These are phyloP conservation scores for Torulaspora gathmanii DNA, from an alignment of 805 yeast genomes.

Conservation along the genomic window DNA sequence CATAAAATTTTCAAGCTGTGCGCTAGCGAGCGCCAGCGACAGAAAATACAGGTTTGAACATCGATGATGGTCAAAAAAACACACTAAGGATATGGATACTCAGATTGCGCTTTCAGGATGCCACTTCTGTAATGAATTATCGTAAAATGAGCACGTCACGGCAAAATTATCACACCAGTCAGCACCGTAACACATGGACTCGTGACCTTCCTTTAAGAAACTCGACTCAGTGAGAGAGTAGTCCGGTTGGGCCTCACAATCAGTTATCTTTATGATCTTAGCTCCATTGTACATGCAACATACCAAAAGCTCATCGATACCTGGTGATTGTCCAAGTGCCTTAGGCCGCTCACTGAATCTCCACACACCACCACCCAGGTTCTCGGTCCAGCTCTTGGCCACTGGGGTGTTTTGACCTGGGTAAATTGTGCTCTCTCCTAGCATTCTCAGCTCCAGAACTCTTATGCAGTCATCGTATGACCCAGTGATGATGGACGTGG, in stretches of 20 bases:
- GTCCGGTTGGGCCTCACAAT: conserved; percentile 28
- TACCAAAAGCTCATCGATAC: conserved; percentile 51
- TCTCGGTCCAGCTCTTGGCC: conserved; percentile 38
- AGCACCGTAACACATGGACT: conserved; percentile 94
- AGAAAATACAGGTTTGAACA: background rate
- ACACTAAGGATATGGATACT: background rate
- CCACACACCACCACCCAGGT: conserved; percentile 96
- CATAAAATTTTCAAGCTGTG: conserved; percentile 9
- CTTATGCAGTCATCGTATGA: conserved; percentile 83
- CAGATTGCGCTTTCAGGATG: conserved; percentile 1
- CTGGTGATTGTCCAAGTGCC: conserved; percentile 5
- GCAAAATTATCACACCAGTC: conserved; percentile 66
- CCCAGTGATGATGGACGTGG: conserved; percentile 57
- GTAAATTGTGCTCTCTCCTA: conserved; percentile 38
- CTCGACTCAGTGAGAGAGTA: conserved; percentile 28
- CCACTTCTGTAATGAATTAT: conserved; percentile 79
- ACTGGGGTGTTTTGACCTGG: conserved; percentile 51
- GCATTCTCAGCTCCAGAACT: conserved; percentile 60
- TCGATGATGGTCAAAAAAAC: background rate
- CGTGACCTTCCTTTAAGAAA: conserved; percentile 61
- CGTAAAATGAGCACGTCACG: conserved; percentile 90
- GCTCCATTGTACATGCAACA: conserved; percentile 98
- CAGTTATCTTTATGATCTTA: conserved; percentile 47
- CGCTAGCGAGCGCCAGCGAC: conserved; percentile 2
- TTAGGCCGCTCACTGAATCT: conserved; percentile 62